Evolutionary conservation across 108 stramenopile species (phyloP).

Genomic region (Fistulifera pelliculosa): DNA sequence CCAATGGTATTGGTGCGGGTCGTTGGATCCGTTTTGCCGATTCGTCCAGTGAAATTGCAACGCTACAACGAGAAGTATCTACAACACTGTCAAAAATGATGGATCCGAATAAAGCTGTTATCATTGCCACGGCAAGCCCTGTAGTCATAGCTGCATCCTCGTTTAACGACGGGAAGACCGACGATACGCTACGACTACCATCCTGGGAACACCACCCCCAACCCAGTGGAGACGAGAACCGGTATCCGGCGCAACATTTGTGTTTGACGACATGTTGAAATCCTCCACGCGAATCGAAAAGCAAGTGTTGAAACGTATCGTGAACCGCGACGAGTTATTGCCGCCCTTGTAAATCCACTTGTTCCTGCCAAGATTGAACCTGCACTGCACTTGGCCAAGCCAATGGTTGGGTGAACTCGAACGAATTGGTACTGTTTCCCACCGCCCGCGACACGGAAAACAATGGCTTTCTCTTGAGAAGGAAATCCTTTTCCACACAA

Average conservation of each 20-base stretch:
- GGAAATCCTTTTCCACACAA: too few species aligned
- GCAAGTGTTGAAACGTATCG: slow-evolving; percentile 34
- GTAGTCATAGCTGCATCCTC: slow-evolving; percentile 24
- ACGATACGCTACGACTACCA: slow-evolving; percentile 26
- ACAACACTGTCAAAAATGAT: slow-evolving; percentile 36
- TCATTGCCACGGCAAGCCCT: slow-evolving; percentile 44
- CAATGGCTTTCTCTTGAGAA: too few species aligned
- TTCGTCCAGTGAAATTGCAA: slow-evolving; percentile 20
- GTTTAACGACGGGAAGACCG: slow-evolving; percentile 19
- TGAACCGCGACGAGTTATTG: slow-evolving; percentile 41
- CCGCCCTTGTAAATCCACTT: slow-evolving; percentile 63
- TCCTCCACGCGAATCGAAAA: slow-evolving; percentile 24
- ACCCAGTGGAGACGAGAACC: slow-evolving; percentile 48
- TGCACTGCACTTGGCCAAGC: slow-evolving; percentile 12
- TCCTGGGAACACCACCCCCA: slow-evolving; percentile 15
- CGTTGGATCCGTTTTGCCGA: slow-evolving; percentile 54
- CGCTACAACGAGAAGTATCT: slow-evolving; percentile 27
- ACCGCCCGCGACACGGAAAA: not conserved
- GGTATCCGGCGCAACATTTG: slow-evolving; percentile 46
- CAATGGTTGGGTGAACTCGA: not conserved
- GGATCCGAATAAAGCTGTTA: slow-evolving; percentile 44
- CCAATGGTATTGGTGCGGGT: slow-evolving; percentile 36
- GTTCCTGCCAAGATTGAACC: slow-evolving; percentile 43
- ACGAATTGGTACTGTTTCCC: not conserved
- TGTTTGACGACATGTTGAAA: slow-evolving; percentile 41